These are phyloP conservation scores for Cercophora sp. DNA, from an alignment of 495 filamentous ascomycete genomes.

Conservation along the genomic window DNA sequence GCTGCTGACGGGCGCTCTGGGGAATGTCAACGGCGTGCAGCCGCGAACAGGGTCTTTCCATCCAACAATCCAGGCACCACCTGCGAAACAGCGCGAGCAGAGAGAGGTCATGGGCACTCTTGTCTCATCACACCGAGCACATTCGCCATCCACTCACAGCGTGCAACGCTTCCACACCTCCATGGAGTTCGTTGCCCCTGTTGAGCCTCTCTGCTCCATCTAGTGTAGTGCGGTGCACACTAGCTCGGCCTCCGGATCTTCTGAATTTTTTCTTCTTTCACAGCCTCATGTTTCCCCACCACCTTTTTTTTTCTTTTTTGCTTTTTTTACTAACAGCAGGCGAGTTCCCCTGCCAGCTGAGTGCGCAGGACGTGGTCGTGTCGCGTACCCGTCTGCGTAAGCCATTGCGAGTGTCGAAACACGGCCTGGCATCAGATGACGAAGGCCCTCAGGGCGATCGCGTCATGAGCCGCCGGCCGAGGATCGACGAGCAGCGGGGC, in stretches of 20 bases:
- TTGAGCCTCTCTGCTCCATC: slow-evolving; percentile 12
- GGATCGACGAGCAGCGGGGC: not conserved
- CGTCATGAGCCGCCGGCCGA: slow-evolving; percentile 14
- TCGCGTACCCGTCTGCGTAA: slow-evolving; percentile 1
- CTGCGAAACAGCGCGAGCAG: slow-evolving; percentile 2
- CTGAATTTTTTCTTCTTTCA: slow-evolving; percentile 5
- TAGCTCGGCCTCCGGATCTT: not conserved
- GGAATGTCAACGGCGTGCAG: slow-evolving; percentile 4
- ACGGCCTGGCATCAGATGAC: slow-evolving; percentile 10
- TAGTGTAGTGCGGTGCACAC: too few relatives aligned
- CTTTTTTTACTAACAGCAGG: not conserved
- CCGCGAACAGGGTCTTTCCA: slow-evolving; percentile 6
- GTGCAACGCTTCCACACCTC: not conserved
- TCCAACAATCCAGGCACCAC: slow-evolving; percentile 12
- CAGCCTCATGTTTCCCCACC: slow-evolving; percentile 16
- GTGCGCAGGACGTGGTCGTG: not conserved
- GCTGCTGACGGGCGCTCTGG: slow-evolving; percentile 7
- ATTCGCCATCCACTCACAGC: slow-evolving; percentile 9
- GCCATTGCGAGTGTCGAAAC: not conserved
- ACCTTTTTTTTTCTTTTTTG: not conserved
- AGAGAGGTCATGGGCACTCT: slow-evolving; percentile 16
- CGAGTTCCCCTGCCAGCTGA: not conserved
- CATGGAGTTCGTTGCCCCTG: not conserved
- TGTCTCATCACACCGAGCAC: slow-evolving; percentile 18
- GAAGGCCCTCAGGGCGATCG: slow-evolving; percentile 11